These are phyloP conservation scores for Acacia acuminata DNA, from an alignment of 306 rosid genomes.

Conservation along the genomic window DNA sequence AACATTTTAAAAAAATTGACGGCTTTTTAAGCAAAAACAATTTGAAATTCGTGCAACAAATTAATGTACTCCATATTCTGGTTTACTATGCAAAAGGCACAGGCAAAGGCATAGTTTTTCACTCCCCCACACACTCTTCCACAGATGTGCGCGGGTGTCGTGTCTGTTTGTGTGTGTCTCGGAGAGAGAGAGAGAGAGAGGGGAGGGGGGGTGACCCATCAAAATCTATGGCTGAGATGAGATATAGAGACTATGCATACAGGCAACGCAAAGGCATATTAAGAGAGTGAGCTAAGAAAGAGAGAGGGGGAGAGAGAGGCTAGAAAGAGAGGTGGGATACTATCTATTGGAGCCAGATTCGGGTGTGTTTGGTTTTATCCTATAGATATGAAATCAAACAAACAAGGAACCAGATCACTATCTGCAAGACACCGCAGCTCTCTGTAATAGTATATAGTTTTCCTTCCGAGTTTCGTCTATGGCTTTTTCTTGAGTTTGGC, in stretches of 20 bases:
- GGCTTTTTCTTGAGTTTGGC: constrained; percentile 76
- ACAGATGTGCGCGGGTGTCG: constrained; percentile 46
- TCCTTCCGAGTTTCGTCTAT: constrained; percentile 43
- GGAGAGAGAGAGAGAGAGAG: constrained; percentile 35
- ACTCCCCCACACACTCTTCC: constrained; percentile 48
- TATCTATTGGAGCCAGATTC: neutral
- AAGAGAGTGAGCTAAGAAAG: constrained; percentile 17
- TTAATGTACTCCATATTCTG: constrained; percentile 35
- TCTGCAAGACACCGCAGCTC: constrained; percentile 40
- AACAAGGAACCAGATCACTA: constrained; percentile 50
- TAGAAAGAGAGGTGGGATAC: neutral
- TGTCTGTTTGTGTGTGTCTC: constrained; percentile 35
- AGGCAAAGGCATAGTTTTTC: constrained; percentile 16
- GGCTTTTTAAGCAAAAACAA: constrained; percentile 38
- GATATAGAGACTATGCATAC: constrained; percentile 45
- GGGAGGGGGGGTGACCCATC: constrained; percentile 59
- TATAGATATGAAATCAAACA: constrained; percentile 51
- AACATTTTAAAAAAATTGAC: neutral
- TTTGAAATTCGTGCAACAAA: constrained; percentile 55
- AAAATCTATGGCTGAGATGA: constrained; percentile 68
- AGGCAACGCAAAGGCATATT: constrained; percentile 36
- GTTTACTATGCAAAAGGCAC: constrained; percentile 40
- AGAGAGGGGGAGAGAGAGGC: constrained; percentile 8
- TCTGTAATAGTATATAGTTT: constrained; percentile 36
- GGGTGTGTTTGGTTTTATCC: constrained; percentile 60